These are phyloP conservation scores for Solanum lycopersicoides DNA, from an alignment of 257 asterid genomes.

Conservation along the genomic window DNA sequence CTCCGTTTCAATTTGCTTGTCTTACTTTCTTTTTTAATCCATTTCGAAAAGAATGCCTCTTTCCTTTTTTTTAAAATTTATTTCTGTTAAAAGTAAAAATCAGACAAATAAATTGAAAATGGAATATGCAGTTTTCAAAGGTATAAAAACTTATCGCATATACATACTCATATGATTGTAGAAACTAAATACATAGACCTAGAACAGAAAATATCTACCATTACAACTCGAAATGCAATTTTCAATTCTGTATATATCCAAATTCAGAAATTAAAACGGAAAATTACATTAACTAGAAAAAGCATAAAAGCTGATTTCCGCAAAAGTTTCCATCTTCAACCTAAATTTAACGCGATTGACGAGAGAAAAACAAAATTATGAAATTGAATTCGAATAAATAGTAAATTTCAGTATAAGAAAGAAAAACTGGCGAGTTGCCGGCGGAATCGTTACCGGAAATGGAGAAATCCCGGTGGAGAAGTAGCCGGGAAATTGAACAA, in stretches of 20 bases:
- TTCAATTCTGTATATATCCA: background rate
- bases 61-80: background rate
- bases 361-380: background rate
- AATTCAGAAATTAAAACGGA: background rate
- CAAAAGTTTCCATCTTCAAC: background rate
- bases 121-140: background rate
- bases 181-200: background rate
- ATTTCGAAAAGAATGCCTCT: background rate
- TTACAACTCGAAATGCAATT: background rate
- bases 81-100: background rate
- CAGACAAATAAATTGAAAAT: background rate
- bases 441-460: background rate
- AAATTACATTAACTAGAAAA: background rate
- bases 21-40: background rate
- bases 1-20: background rate
- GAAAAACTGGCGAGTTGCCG: background rate
- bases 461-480: background rate
- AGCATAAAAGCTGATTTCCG: background rate
- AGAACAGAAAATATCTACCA: background rate
- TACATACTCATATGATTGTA: background rate
- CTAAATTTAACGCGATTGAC: background rate
- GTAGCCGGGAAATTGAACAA: background rate
- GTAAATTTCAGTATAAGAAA: background rate
- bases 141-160: background rate
- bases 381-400: background rate